A percentile compares a stretch with the other conserved stretches of the same genome.
phyloP scores from a whole-genome alignment of 2,329 filamentous ascomycete species.

The Talaromyces piceae region DNA sequence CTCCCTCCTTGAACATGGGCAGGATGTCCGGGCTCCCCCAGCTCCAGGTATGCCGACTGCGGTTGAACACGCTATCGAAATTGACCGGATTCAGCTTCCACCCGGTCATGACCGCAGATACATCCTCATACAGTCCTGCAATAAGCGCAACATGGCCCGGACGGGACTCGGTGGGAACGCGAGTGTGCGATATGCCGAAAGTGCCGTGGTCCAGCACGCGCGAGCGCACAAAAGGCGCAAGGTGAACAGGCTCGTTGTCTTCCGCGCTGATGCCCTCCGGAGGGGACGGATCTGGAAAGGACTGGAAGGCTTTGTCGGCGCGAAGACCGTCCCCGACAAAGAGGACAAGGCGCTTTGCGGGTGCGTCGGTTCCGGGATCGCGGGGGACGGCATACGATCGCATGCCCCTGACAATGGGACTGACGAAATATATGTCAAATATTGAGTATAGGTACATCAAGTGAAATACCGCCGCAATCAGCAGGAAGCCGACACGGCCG shows the following conservation, averaged over 20 bases:
- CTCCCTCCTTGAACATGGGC: conserved; percentile 94
- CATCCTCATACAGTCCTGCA: conserved; percentile 93
- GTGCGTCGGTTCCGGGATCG: conserved; percentile 53
- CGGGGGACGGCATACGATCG: conserved; percentile 65
- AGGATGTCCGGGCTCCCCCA: conserved; percentile 98
- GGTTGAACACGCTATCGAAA: conserved; percentile 98
- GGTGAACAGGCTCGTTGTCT: conserved; percentile 54
- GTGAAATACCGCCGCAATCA: conserved; percentile 86
- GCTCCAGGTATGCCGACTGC: conserved; percentile 94
- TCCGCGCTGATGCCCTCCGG: conserved; percentile 23
- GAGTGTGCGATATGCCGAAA: conserved; percentile 94
- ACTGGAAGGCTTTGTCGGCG: conserved; percentile 96
- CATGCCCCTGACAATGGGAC: conserved; percentile 95
- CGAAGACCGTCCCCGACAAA: conserved; percentile 96
- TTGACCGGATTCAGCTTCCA: conserved; percentile 99
- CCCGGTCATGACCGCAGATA: conserved; percentile 91
- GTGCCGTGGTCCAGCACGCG: conserved; percentile 83
- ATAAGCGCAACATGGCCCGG: conserved; percentile 96
- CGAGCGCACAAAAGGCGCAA: conserved; percentile 87
- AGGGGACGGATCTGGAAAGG: conserved; percentile 76
- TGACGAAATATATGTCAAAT: conserved; percentile 98
- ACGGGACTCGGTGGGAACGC: conserved; percentile 91
- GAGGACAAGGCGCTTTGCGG: conserved; percentile 82
- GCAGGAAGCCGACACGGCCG: conserved; percentile 72
- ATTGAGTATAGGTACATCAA: conserved; percentile 90